Base-by-base conservation (phyloP, 768 basidiomycete species). In the Mycena filopes region DNA sequence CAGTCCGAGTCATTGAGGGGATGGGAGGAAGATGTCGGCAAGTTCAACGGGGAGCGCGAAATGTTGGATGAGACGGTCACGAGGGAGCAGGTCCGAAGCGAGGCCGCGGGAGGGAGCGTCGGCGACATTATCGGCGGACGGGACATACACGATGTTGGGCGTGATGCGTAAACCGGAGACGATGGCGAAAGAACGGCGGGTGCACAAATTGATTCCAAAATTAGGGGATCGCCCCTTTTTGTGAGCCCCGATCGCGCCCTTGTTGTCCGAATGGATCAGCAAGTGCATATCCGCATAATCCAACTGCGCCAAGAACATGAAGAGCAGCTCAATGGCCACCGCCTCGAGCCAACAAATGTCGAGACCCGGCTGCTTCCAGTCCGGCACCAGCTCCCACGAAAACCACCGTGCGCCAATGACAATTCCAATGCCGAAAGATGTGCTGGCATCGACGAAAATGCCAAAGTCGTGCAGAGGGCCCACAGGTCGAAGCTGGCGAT, bases 311-410 rank as follows among this genome's bases (percentile, higher is more conserved):
- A 70, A 49, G 7, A 71, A 25, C 9, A 33, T 26, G 16, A 31
- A 51, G 3, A 58, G 13, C 1, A 64, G 12, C 25, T 58, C 55
- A 41, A 57, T 55, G 4, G 65, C 73, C 0, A 73, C 45, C 0
- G 64, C 51, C 41, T 74, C 73, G 6, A 71, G 69, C 76, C 76
- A 77, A 18, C 75, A 71, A 20, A 77, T 77, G 59, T 71, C 67
- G 8, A 59, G 41, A 1, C 58, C 67, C 0, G 43, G 50, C 9
- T 12, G 28, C 12, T 69, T 66, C 73, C 75, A 75, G 21, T 47
- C 59, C 3, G n/a, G 10, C 0, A 3, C 7, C 0, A 71, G 56
- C 12, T 55, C 38, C 36, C 65, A 70, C 4, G 68, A 70, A 20
- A 61, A 61, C 74, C 74, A 77, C 0, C 21, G 33, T 0, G 21